These are phyloP conservation scores for Xylariaceae sp. DNA, from an alignment of 2,329 filamentous ascomycete species.

Conservation along the genomic window DNA sequence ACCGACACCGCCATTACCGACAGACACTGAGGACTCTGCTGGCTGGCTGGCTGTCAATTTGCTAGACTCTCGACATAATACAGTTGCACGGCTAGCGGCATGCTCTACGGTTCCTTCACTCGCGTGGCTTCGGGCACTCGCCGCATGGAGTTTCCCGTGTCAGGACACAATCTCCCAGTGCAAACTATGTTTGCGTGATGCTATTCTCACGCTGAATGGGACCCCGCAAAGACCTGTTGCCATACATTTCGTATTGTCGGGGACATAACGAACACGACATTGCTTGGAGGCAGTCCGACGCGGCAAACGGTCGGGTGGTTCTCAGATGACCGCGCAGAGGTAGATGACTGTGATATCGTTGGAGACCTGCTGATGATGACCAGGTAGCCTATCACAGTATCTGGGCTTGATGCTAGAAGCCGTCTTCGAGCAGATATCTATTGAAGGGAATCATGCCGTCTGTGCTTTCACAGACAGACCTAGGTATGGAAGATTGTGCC, in stretches of 20 bases:
- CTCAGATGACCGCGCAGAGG: slow-evolving; percentile 15
- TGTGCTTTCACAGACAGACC: slow-evolving; percentile 6
- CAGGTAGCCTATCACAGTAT: slow-evolving; percentile 8
- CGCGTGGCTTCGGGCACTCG: slow-evolving; percentile 7
- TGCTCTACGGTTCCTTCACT: slow-evolving; percentile 15
- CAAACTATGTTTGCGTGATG: slow-evolving; percentile 6
- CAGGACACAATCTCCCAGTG: slow-evolving; percentile 10
- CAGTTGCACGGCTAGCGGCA: slow-evolving; percentile 10
- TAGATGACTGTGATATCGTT: slow-evolving; percentile 9
- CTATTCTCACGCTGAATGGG: slow-evolving; percentile 10
- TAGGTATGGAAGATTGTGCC: background rate
- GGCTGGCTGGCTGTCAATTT: too few relatives aligned
- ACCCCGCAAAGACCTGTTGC: slow-evolving; percentile 3
- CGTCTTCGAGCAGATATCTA: slow-evolving; percentile 13
- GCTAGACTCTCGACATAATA: background rate
- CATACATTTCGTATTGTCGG: slow-evolving; percentile 8
- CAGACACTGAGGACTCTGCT: background rate
- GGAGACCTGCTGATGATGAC: slow-evolving; percentile 20
- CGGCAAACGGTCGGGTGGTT: slow-evolving; percentile 27
- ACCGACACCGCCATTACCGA: slow-evolving; percentile 5
- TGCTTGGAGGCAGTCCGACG: slow-evolving; percentile 28
- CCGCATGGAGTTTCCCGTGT: slow-evolving; percentile 16
- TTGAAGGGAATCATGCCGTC: slow-evolving; percentile 8
- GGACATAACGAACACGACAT: slow-evolving; percentile 16
- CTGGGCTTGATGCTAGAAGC: slow-evolving; percentile 12